Base-by-base conservation (phyloP, 1,139 yeast species). In the Diutina siamensis region DNA sequence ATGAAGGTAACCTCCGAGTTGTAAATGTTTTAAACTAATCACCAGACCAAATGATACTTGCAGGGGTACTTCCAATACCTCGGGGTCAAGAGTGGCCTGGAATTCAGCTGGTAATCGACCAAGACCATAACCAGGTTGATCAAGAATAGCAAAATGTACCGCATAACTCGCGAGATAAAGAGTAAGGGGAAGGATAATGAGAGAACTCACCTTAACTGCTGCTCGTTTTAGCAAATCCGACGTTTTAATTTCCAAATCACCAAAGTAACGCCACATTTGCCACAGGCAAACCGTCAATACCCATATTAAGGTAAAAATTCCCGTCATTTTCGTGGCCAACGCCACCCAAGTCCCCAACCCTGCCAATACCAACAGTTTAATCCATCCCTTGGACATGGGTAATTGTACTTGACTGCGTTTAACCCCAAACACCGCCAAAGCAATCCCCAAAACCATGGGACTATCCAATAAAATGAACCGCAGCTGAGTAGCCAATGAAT, bases 1-100 rank as follows among this genome's bases (percentile, higher is more conserved):
- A 54, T 83, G 88, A 47, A 86, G 63, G 55, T 83, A 85, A 1
- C 74, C 73, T 36, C 83, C 83, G 28, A 81, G 60, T 17, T 69
- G 67, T n/a, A 62, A 55, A 58, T 85, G 94, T 52, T 86, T 76
- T 15, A 86, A 53, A 13, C 86, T 78, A 17, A 86, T 69, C 0
- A 77, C 67, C 45, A 86, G 74, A 2, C 94, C 94, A 58, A 68
- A 79, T 4, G 76, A 68, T 0, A 85, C 76, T 45, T 71, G 71
- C 4, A 72, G 73, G 7, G 77, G 71, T 49, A 67, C 61, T 46
- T 65, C 55, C 8, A 46, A 40, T 15, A 65, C 51, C 40, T 69
- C 53, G 46, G 72, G 68, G 48, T 72, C 71, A 40, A 55, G 62
- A 2, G 73, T 61, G 12, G 74, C 65, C 57, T 81, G 80, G 62